A percentile compares a stretch with the other conserved stretches of the same genome.
Evolutionary conservation across 2,329 filamentous ascomycete genomes (phyloP).

Genomic region (Lecanicillium sp.): DNA sequence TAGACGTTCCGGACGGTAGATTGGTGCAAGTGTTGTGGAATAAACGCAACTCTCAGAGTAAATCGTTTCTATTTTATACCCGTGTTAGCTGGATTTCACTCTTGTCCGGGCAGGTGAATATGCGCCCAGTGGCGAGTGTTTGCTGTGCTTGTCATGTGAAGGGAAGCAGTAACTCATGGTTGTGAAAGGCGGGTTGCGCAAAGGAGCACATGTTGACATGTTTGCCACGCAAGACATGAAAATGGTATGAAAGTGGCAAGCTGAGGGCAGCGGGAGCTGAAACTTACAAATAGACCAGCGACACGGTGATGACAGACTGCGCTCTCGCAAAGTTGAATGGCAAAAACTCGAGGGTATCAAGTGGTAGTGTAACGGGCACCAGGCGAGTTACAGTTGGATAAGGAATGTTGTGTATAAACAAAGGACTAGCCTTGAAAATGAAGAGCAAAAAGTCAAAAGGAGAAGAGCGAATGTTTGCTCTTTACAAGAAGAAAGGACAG

Average conservation of each 20-base stretch:
- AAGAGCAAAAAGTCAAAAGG: constrained; percentile 20
- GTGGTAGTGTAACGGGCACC: constrained; percentile 19
- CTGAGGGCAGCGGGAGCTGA: too few species aligned
- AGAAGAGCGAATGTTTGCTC: background rate
- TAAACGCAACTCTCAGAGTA: background rate
- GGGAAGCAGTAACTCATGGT: background rate
- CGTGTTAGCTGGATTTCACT: background rate
- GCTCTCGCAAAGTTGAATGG: background rate
- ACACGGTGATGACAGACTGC: background rate
- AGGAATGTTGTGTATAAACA: constrained; percentile 19
- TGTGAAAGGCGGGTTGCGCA: background rate
- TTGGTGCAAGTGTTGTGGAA: background rate
- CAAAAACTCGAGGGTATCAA: constrained; percentile 11
- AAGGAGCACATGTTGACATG: background rate
- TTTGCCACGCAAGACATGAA: constrained; percentile 1
- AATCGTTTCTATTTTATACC: background rate
- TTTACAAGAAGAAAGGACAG: constrained; percentile 11
- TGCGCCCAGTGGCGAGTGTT: background rate
- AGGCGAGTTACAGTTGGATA: constrained; percentile 23
- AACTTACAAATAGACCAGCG: background rate
- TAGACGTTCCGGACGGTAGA: constrained; percentile 28
- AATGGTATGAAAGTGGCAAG: background rate
- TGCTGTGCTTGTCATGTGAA: background rate
- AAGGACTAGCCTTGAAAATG: constrained; percentile 34
- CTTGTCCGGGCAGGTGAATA: background rate